Base-by-base conservation (phyloP, 148 eudicot genomes). In the Pouteria glomerata region DNA sequence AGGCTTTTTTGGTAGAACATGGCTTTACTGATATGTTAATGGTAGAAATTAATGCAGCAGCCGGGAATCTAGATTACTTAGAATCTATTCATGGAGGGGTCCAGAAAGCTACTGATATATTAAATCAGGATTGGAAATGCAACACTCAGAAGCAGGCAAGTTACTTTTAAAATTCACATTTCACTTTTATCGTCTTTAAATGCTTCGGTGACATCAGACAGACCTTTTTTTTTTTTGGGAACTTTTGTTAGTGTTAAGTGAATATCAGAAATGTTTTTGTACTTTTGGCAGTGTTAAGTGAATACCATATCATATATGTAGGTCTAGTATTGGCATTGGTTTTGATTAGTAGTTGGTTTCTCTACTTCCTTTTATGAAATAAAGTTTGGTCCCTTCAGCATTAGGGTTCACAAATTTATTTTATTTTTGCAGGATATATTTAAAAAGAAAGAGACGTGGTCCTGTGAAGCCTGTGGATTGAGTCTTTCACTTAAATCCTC, bases 1-100 rank as follows among this genome's bases (percentile, higher is more conserved):
- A 96, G 81, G 99, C 97, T 51, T 88, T 85, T 78, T 72, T 96
- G 73, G 99, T 97, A 3, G 99, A 96, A 62, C 80, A 81, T 74
- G 99, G 99, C 8, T 90, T 87, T 79, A 78, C 78, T 41, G 97
- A 96, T 66, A 88, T 92, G 74, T 76, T 90, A 68, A 83, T 90
- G 89, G 86, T 84, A 67, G 99, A 92, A 80, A 92, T 90, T 18
- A 88, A 87, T 60, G 82, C 78, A 57, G 97, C 92, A 56, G 97
- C 96, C 77, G 87, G 94, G 29, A 84, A 84, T 72, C 63, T 85
- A 56, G 85, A 84, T 77, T 65, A 74, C 73, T 69, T 75, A 35
- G 84, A 74, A 58, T 82, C 88, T 55, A 60, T 84, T 70, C 76
- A 84, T 19, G 83, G 89, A 80, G 81, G 97, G 74, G 70, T 69